phyloP scores from a whole-genome alignment of 129 eudicot genomes.

The Artemisia annua region DNA sequence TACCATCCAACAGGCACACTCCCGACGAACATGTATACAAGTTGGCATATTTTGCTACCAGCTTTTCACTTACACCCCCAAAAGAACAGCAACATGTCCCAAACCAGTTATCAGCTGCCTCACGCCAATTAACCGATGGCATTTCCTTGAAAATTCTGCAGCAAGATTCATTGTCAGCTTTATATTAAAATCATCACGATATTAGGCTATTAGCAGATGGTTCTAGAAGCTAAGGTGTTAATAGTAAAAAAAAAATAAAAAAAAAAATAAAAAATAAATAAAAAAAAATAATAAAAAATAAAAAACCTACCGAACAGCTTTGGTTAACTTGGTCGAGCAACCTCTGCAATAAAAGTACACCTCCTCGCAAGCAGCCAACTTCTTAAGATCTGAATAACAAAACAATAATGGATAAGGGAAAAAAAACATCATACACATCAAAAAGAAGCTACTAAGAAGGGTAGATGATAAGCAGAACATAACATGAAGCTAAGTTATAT shows the following conservation, averaged over 20 bases:
- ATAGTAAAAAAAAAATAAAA: background rate
- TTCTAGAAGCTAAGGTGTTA: background rate
- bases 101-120: constrained; percentile 97
- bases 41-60: constrained; percentile 64
- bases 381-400: constrained; percentile 51
- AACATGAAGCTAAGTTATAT: constrained; percentile 9
- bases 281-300: too few species aligned
- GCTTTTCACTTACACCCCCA: constrained; percentile 76
- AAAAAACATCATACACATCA: background rate
- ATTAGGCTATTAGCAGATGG: background rate
- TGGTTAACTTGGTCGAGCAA: constrained; percentile 70
- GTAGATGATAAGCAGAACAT: constrained; percentile 10
- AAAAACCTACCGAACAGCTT: constrained; percentile 54
- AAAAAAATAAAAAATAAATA: too few species aligned
- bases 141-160: constrained; percentile 72
- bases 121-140: constrained; percentile 96
- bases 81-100: constrained; percentile 96
- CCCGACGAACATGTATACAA: constrained; percentile 59
- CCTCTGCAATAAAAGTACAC: constrained; percentile 75
- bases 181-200: background rate
- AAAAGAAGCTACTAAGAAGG: background rate
- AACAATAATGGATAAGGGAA: background rate
- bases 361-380: constrained; percentile 56
- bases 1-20: constrained; percentile 53
- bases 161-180: background rate